Base-by-base conservation (phyloP, 345 rosid species). In the Cardamine resedifolia region DNA sequence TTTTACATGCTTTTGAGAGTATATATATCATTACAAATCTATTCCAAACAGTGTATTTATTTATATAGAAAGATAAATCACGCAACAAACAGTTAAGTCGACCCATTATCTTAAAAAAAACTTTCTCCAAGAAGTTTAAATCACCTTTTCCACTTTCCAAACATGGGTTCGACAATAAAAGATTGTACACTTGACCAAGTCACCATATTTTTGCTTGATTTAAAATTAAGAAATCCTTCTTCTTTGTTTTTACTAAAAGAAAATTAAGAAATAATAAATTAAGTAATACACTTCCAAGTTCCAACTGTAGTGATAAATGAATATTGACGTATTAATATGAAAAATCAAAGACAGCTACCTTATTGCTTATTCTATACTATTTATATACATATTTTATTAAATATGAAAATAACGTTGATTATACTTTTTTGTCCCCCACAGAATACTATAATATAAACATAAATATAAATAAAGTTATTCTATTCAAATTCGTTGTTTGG, bases 181-280 rank as follows among this genome's bases (percentile, higher is more conserved):
- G 27, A 39, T 12, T 69, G 57, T 24, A 69, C 47, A 68, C 45
- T 44, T 57, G 64, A 57, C 53, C 43, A 28, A 56, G 21, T 41
- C 55, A 28, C 8, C 73, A 43, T 30, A 20, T 14, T 43, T 53
- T 43, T 68, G 43, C 21, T 43, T 9, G 15, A 39, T 30, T 21
- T 20, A 41, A 38, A 38, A 38, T 12, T 34, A 2, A 10, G 34
- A 36, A 2, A 36, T 36, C 10, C 0, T 36, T 36, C 11, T 36
- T 36, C 10, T 0, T 36, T 36, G 10, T 36, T 36, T 36, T 11
- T 0, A 3, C 5, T 0, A 12, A 36, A 12, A 12, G 16, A 43
- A 43, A 15, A n/a, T 43, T 43, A 43, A n/a, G 9, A 43, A 14
- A 43, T 5, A 24, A 21, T 33, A n/a, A 4, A 15, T 2, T 9